Percentiles rank a stretch among this genome's conserved stretches.
Conservation (phyloP, 2,329 filamentous ascomycete species). For the Triangularia setosa region DNA sequence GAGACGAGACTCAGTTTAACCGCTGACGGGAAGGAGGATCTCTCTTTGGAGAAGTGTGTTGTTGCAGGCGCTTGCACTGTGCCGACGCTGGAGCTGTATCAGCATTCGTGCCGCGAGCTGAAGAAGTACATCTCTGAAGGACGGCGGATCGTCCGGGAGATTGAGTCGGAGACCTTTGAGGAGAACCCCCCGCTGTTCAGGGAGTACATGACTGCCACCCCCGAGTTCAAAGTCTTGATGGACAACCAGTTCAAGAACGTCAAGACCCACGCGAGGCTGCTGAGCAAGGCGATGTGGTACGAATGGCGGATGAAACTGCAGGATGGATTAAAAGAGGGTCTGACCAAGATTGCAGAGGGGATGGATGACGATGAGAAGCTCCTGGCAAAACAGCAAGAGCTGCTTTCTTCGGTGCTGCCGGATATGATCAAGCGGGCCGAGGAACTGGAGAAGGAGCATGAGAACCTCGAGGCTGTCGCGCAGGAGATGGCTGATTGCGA, state of each 20-base stretch:
- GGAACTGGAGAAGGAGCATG: constrained; percentile 58
- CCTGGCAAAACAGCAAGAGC: constrained; percentile 63
- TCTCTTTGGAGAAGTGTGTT: constrained; percentile 71
- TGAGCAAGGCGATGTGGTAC: constrained; percentile 97
- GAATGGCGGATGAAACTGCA: constrained; percentile 92
- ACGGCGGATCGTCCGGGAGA: constrained; percentile 81
- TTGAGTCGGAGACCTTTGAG: constrained; percentile 82
- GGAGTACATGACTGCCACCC: constrained; percentile 82
- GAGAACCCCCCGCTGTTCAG: constrained; percentile 89
- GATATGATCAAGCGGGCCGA: constrained; percentile 57
- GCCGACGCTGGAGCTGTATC: constrained; percentile 90
- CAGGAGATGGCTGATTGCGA: constrained; percentile 76
- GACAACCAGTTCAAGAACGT: constrained; percentile 97
- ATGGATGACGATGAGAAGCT: constrained; percentile 70
- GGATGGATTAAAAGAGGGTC: constrained; percentile 72
- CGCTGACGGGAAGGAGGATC: constrained; percentile 44
- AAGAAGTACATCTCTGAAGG: constrained; percentile 97
- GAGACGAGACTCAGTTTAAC: constrained; percentile 40
- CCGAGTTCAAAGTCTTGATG: constrained; percentile 81
- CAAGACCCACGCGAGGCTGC: constrained; percentile 82
- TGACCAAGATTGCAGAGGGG: constrained; percentile 69
- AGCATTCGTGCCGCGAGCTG: constrained; percentile 90
- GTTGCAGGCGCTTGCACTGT: constrained; percentile 87
- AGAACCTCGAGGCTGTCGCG: constrained; percentile 66
- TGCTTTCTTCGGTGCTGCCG: constrained; percentile 67